These are phyloP conservation scores for Cercis canadensis DNA, from an alignment of 306 rosid genomes.

Conservation along the genomic window DNA sequence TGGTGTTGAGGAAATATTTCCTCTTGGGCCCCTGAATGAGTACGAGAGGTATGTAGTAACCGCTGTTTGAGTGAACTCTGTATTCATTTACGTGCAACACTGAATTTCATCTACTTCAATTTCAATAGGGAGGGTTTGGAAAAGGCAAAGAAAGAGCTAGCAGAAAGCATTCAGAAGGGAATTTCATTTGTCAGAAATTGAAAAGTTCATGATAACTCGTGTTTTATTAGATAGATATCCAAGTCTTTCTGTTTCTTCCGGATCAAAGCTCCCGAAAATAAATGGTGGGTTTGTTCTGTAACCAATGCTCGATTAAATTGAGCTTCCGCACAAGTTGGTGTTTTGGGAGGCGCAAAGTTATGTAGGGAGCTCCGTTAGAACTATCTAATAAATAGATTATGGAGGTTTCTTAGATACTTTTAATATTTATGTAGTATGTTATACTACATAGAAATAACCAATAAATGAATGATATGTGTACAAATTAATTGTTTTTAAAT, in stretches of 20 bases:
- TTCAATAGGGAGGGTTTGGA: slow-evolving; percentile 71
- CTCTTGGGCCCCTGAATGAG: slow-evolving; percentile 85
- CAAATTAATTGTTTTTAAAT: no score
- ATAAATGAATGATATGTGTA: no score
- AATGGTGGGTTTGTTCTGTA: slow-evolving; percentile 31
- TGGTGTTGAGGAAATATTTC: slow-evolving; percentile 76
- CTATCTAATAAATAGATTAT: background rate
- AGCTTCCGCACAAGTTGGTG: background rate
- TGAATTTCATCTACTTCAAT: slow-evolving; percentile 1
- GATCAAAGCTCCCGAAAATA: no score
- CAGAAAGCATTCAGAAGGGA: slow-evolving; percentile 76
- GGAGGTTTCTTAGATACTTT: no score
- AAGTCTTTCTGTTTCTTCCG: slow-evolving; percentile 1
- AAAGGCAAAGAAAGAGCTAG: slow-evolving; percentile 84
- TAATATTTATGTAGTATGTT: no score
- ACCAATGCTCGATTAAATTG: background rate
- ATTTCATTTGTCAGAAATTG: slow-evolving; percentile 69
- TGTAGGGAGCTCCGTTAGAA: background rate
- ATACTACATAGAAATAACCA: no score
- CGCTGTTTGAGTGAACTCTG: background rate
- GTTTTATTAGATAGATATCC: slow-evolving; percentile 15
- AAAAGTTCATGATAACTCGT: background rate
- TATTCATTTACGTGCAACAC: background rate
- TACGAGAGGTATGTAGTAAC: slow-evolving; percentile 66
- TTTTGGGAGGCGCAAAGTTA: no score